Evolutionary conservation across 148 eudicot genomes (phyloP), one percentile per base, ranked within the genome.

Genomic region (Dysphania ambrosioides): DNA sequence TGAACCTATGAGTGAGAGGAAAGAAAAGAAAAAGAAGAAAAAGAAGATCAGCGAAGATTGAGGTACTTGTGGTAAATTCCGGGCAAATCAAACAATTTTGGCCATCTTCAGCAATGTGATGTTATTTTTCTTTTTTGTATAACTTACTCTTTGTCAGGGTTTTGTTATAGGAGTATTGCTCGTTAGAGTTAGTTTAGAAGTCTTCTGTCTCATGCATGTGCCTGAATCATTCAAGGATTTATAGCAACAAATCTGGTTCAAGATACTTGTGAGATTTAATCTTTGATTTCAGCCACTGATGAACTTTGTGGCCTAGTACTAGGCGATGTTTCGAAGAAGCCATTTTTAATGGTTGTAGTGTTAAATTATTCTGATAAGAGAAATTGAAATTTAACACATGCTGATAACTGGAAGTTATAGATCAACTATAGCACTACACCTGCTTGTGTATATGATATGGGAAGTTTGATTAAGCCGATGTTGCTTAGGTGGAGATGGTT

Each of bases 1-100:
- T 19, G 91, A 88, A 75, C 83, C 88, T 1, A 77, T 82, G 2
- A 82, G 79, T 51, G 89, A 82, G 73, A 87, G 89, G 79, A 83
- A 90, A 73, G 85, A 93, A 47, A 88, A 93, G 72, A 90, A 93
- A 82, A 84, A 84, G 75, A 84, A 81, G 76, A 91, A 47, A 16
- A 47, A 91, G 84, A 85, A 88, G 85, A 88, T n/a, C n/a, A n/a
- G 75, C 16, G 87, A 80, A 7, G 97, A 84, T 8, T 91, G 84
- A 85, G 63, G 8, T 36, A 6, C 61, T 55, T 65, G 8, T 34
- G 69, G 68, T 24, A 8, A 40, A 26, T 53, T 30, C n/a, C 36
- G 66, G 59, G 75, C 66, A 75, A 63, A 62, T 64, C 75, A 59
- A 58, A 75, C 81, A 85, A 75, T 85, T 85, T 85, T 87, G 86